phyloP scores from a whole-genome alignment of 2,329 filamentous ascomycete species.

The Emergomyces pasteurianus region DNA sequence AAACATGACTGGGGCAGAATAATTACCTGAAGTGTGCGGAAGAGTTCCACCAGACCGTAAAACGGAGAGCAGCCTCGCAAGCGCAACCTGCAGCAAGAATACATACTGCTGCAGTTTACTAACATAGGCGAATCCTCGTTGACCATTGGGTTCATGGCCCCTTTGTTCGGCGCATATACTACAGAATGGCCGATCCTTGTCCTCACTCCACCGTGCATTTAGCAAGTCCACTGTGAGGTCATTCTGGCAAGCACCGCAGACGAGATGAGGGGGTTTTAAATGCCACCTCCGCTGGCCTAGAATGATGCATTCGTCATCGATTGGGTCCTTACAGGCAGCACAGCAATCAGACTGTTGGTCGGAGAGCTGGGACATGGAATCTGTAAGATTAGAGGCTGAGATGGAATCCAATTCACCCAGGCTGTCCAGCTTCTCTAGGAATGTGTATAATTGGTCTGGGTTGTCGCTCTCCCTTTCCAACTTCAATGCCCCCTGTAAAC shows the following conservation, averaged over 20 bases:
- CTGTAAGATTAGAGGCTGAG: conserved; percentile 50
- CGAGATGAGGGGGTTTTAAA: conserved; percentile 54
- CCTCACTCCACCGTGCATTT: conserved; percentile 60
- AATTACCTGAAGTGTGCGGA: conserved; percentile 52
- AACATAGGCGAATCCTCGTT: conserved; percentile 58
- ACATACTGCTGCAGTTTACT: conserved; percentile 89
- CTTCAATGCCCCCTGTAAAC: conserved; percentile 82
- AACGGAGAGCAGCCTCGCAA: conserved; percentile 79
- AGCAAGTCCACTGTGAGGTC: conserved; percentile 57
- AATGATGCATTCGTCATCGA: conserved; percentile 86
- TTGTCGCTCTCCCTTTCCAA: conserved; percentile 73
- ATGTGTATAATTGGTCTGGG: conserved; percentile 64
- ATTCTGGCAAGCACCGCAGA: conserved; percentile 56
- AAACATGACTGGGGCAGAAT: neutral
- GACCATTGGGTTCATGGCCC: conserved; percentile 43
- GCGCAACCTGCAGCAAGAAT: conserved; percentile 79
- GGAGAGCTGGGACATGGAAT: conserved; percentile 54
- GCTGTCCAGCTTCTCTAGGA: conserved; percentile 71
- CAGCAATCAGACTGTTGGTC: conserved; percentile 78
- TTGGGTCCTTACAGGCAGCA: conserved; percentile 65
- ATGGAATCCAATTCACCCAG: conserved; percentile 72
- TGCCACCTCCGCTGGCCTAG: conserved; percentile 72
- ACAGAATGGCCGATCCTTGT: conserved; percentile 61
- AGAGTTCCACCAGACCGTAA: conserved; percentile 72
- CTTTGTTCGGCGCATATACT: conserved; percentile 45